A percentile compares a stretch with the other conserved stretches of the same genome.
phyloP scores from a whole-genome alignment of 192 early-diverging fungal genomes.

The Geosiphon pyriformis region DNA sequence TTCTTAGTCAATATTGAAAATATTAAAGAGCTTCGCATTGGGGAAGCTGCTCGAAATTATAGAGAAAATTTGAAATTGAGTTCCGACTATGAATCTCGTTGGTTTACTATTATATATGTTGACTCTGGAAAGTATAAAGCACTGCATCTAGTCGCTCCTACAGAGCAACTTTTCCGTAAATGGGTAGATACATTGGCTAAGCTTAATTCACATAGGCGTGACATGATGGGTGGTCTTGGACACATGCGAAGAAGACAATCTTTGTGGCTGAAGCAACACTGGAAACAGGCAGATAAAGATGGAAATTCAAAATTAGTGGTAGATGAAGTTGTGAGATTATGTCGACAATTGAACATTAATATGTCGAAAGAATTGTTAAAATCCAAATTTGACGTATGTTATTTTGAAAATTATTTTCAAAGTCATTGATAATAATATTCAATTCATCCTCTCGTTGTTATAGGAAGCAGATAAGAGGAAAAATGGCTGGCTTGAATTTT shows the following conservation, averaged over 20 bases:
- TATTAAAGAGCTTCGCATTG: conserved; percentile 40
- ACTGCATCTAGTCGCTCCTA: conserved; percentile 38
- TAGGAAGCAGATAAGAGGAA: conserved; percentile 48
- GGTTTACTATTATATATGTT: conserved; percentile 41
- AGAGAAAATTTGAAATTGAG: conserved; percentile 34
- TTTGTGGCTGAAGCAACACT: conserved; percentile 39
- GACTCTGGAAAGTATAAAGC: conserved; percentile 40
- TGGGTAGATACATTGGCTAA: conserved; percentile 37
- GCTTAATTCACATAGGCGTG: conserved; percentile 36
- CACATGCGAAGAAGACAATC: conserved; percentile 34
- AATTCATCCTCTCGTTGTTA: not conserved
- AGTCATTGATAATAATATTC: not conserved
- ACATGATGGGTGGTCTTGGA: conserved; percentile 34
- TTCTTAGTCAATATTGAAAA: conserved; percentile 42
- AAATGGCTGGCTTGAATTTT: conserved; percentile 44
- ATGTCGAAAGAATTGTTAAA: conserved; percentile 59
- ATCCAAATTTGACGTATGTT: conserved; percentile 44
- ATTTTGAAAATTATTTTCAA: not conserved
- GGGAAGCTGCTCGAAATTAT: conserved; percentile 37
- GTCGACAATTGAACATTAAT: conserved; percentile 56
- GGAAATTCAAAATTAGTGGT: conserved; percentile 36
- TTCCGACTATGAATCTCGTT: conserved; percentile 32
- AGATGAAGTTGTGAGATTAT: conserved; percentile 38
- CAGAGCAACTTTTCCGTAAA: conserved; percentile 31
- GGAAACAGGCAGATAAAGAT: conserved; percentile 44